phyloP scores from a whole-genome alignment of 2,329 filamentous ascomycete genomes.

The Graphium sp. region DNA sequence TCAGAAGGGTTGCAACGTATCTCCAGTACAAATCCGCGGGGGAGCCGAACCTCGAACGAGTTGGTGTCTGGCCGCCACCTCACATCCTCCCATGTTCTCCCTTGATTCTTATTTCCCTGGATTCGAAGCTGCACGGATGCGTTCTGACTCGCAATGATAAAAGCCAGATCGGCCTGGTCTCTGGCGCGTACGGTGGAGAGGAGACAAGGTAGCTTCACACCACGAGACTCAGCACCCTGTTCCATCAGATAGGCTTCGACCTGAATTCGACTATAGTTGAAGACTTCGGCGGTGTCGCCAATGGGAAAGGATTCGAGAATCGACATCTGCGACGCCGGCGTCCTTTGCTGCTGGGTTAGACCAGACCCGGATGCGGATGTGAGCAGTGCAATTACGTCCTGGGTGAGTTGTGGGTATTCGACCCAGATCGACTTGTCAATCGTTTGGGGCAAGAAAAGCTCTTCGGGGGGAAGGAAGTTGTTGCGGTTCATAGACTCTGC shows the following conservation, averaged over 20 bases:
- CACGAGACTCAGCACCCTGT: constrained; percentile 49
- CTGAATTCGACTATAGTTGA: constrained; percentile 65
- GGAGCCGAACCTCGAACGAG: constrained; percentile 51
- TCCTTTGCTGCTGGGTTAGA: constrained; percentile 28
- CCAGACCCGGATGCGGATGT: constrained; percentile 40
- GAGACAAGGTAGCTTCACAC: constrained; percentile 55
- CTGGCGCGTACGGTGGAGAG: constrained; percentile 58
- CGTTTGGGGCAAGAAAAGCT: constrained; percentile 54
- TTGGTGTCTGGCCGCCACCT: constrained; percentile 56
- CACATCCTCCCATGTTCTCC: constrained; percentile 67
- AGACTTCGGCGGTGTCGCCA: constrained; percentile 55
- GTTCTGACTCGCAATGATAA: constrained; percentile 65
- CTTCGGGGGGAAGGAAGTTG: constrained; percentile 55
- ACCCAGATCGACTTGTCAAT: constrained; percentile 74
- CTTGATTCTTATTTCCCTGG: constrained; percentile 47
- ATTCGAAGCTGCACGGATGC: constrained; percentile 61
- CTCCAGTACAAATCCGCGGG: constrained; percentile 57
- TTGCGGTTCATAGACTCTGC: constrained; percentile 74
- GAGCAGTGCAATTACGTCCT: constrained; percentile 55
- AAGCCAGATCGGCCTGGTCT: constrained; percentile 51
- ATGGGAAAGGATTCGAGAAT: constrained; percentile 53
- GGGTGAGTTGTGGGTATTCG: constrained; percentile 55
- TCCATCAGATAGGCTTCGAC: constrained; percentile 63
- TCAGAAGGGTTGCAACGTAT: constrained; percentile 61
- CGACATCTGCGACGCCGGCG: constrained; percentile 29